These are phyloP conservation scores for Coemansia sp. DNA, from an alignment of 192 early-diverging fungal species.

Conservation along the genomic window DNA sequence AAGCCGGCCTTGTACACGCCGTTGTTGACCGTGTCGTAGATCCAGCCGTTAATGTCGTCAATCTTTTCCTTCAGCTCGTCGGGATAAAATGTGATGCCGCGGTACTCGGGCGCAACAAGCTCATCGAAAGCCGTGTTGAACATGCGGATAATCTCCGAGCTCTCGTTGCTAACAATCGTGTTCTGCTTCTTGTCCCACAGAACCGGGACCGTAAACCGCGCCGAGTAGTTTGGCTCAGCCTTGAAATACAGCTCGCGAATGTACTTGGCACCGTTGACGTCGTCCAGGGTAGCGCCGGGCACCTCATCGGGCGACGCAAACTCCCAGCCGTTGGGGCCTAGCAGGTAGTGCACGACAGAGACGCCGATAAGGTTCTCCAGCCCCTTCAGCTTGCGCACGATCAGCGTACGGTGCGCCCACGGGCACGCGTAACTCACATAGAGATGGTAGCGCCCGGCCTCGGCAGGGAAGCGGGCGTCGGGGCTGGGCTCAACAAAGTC, in stretches of 20 bases:
- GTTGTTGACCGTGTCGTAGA: slow-evolving; percentile 94
- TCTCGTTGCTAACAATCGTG: slow-evolving; percentile 97
- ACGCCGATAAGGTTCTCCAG: slow-evolving; percentile 78
- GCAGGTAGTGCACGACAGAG: slow-evolving; percentile 79
- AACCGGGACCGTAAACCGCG: slow-evolving; percentile 87
- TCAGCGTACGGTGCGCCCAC: slow-evolving; percentile 82
- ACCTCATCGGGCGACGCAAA: slow-evolving; percentile 67
- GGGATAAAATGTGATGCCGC: slow-evolving; percentile 77
- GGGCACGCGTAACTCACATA: slow-evolving; percentile 68
- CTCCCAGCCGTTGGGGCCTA: slow-evolving; percentile 80
- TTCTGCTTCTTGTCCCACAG: slow-evolving; percentile 92
- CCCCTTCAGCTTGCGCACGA: slow-evolving; percentile 87
- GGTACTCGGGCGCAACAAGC: slow-evolving; percentile 58
- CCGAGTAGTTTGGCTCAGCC: slow-evolving; percentile 69
- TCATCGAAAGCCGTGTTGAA: slow-evolving; percentile 87
- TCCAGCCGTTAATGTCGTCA: slow-evolving; percentile 83
- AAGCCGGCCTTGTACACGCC: slow-evolving; percentile 95
- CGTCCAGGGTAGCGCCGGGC: slow-evolving; percentile 73
- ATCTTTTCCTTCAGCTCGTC: slow-evolving; percentile 67
- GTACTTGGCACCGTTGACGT: slow-evolving; percentile 68
- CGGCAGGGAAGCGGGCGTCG: slow-evolving; percentile 65
- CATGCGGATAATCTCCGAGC: slow-evolving; percentile 92
- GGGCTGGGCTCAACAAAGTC: slow-evolving; percentile 54
- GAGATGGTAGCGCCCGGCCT: slow-evolving; percentile 76
- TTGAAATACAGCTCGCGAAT: slow-evolving; percentile 90